A percentile compares a stretch with the other conserved stretches of the same genome.
Conservation (phyloP, 179 eudicot genomes). For the Monotropa hypopitys region DNA sequence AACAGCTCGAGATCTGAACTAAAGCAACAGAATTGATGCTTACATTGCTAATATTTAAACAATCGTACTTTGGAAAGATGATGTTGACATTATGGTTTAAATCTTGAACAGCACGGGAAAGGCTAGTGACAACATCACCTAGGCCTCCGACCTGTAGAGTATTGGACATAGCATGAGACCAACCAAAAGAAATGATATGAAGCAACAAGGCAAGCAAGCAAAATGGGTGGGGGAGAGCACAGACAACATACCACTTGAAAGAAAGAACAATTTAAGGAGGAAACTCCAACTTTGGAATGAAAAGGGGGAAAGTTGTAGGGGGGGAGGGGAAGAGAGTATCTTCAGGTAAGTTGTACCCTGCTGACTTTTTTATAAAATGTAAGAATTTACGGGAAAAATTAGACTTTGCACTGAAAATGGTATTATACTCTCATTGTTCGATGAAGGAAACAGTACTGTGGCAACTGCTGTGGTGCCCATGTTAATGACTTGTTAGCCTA, state of each 20-base stretch:
- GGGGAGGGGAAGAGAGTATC: too few species aligned
- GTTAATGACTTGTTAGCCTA: neutral
- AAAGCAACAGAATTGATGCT: constrained; percentile 30
- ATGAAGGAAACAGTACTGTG: neutral
- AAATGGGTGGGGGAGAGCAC: too few species aligned
- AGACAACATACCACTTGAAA: too few species aligned
- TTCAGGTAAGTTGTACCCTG: too few species aligned
- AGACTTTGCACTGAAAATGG: neutral
- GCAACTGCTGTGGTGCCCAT: neutral
- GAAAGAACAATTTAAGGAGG: neutral
- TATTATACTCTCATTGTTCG: neutral
- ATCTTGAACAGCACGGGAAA: constrained; percentile 97
- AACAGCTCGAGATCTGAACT: neutral
- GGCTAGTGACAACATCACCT: constrained; percentile 98
- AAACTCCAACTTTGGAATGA: neutral
- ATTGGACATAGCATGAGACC: neutral
- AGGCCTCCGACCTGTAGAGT: constrained; percentile 91
- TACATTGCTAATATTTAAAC: constrained; percentile 72
- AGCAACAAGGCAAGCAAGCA: neutral
- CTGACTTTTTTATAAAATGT: too few species aligned
- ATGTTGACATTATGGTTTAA: constrained; percentile 80
- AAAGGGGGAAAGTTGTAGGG: too few species aligned
- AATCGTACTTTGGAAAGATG: constrained; percentile 86
- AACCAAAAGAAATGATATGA: neutral
- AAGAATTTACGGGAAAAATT: neutral